phyloP scores from a whole-genome alignment of 2,329 filamentous ascomycete genomes.

The Aspergillus novoparasiticus region DNA sequence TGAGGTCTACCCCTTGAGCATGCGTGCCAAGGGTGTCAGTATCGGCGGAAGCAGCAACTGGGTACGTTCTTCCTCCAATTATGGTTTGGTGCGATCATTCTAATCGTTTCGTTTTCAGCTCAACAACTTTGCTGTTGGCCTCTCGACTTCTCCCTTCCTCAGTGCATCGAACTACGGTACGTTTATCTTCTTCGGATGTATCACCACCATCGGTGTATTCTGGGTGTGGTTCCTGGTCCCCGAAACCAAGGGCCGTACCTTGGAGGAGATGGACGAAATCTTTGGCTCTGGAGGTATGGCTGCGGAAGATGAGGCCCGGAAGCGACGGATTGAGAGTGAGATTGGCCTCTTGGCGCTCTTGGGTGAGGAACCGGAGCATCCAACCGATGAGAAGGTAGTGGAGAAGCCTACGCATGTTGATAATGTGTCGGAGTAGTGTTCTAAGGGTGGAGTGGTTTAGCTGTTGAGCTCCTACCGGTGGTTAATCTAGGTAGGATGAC shows the following conservation, averaged over 20 bases:
- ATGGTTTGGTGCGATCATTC: background rate
- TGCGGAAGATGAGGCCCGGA: conserved; percentile 29
- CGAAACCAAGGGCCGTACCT: conserved; percentile 40
- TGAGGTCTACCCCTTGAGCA: conserved; percentile 73
- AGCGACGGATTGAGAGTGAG: conserved; percentile 32
- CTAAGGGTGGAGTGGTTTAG: background rate
- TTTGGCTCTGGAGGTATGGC: conserved; percentile 38
- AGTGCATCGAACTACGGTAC: conserved; percentile 67
- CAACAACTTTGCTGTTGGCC: conserved; percentile 65
- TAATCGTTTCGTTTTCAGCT: conserved; percentile 39
- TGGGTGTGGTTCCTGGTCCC: conserved; percentile 35
- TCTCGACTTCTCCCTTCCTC: conserved; percentile 71
- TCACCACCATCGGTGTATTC: conserved; percentile 30
- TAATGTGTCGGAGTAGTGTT: background rate
- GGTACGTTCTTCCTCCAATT: conserved; percentile 21
- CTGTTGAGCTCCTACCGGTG: background rate
- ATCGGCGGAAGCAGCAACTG: conserved; percentile 39
- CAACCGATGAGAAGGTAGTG: conserved; percentile 13
- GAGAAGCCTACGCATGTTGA: conserved; percentile 9
- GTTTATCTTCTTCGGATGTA: conserved; percentile 69
- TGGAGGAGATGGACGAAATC: conserved; percentile 44
- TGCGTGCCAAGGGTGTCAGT: conserved; percentile 60
- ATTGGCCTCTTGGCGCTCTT: conserved; percentile 33
- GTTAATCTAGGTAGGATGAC: background rate
- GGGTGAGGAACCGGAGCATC: conserved; percentile 22